Evolutionary conservation across 208 protist species (phyloP).

Genomic region (Leishmania martiniquensis): DNA sequence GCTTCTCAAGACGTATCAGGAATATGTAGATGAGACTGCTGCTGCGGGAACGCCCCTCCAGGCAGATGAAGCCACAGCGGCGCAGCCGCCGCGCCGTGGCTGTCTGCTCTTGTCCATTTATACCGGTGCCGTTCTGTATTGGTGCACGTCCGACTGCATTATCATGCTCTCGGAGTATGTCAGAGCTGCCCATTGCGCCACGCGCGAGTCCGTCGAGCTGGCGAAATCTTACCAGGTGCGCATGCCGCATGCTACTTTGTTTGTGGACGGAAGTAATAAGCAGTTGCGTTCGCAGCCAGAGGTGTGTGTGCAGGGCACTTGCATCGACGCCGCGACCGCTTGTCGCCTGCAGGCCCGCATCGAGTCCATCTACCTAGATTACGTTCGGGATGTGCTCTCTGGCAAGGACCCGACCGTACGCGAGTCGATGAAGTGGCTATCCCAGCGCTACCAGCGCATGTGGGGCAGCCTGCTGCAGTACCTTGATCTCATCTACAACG

Average conservation of each 20-base stretch:
- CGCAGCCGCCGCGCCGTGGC: slow-evolving; percentile 28
- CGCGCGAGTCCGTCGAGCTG: slow-evolving; percentile 53
- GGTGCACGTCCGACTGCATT: slow-evolving; percentile 56
- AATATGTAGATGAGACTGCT: slow-evolving; percentile 18
- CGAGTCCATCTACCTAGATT: slow-evolving; percentile 46
- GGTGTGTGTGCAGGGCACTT: slow-evolving; percentile 73
- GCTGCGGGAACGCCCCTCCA: neutral
- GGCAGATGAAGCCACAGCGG: neutral
- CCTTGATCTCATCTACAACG: slow-evolving; percentile 53
- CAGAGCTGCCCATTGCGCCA: slow-evolving; percentile 61
- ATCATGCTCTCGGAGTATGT: slow-evolving; percentile 57
- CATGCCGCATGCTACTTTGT: slow-evolving; percentile 30
- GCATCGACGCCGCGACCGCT: slow-evolving; percentile 44
- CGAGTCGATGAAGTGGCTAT: slow-evolving; percentile 46
- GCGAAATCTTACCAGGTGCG: slow-evolving; percentile 31
- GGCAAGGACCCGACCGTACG: slow-evolving; percentile 44
- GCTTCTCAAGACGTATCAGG: slow-evolving; percentile 31
- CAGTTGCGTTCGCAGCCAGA: slow-evolving; percentile 17
- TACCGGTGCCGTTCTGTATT: slow-evolving; percentile 82
- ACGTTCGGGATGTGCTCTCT: slow-evolving; percentile 48
- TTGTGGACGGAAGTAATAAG: slow-evolving; percentile 23
- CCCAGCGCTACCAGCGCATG: slow-evolving; percentile 76
- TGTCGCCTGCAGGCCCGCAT: slow-evolving; percentile 35
- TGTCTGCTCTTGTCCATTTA: slow-evolving; percentile 82
- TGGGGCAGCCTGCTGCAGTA: slow-evolving; percentile 64